Percentiles rank a stretch among this genome's conserved stretches.
These are phyloP conservation scores for Neopestalotiopsis sp. DNA, from an alignment of 2,329 filamentous ascomycete genomes.

Conservation along the genomic window DNA sequence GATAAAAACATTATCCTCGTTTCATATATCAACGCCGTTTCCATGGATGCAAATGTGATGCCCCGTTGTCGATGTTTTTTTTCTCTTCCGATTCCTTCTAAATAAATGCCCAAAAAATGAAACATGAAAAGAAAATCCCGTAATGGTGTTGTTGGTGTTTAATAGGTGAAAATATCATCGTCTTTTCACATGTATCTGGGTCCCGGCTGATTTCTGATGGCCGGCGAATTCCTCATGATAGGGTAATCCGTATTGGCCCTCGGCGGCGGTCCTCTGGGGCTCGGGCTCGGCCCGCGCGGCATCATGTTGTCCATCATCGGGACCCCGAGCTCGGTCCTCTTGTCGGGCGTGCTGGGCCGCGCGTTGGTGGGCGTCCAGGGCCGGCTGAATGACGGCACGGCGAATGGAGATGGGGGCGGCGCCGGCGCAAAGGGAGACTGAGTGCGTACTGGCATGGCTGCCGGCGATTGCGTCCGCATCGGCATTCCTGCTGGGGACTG, in stretches of 20 bases:
- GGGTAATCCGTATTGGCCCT: not conserved
- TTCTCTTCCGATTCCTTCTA: not conserved
- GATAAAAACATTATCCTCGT: too few relatives aligned
- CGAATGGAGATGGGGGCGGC: constrained; percentile 14
- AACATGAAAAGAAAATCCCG: too few relatives aligned
- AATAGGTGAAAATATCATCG: too few relatives aligned
- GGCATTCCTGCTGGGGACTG: not conserved
- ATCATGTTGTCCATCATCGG: not conserved
- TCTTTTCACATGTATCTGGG: constrained; percentile 17
- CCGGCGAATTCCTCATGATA: constrained; percentile 14
- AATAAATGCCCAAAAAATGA: too few relatives aligned
- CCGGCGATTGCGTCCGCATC: not conserved
- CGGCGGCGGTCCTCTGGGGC: constrained; percentile 6
- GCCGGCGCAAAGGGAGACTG: not conserved
- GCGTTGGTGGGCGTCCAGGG: constrained; percentile 20
- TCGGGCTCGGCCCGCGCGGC: constrained; percentile 5
- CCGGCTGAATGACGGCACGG: constrained; percentile 22
- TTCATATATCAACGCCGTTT: not conserved
- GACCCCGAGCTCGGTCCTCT: constrained; percentile 18
- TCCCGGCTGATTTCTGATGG: constrained; percentile 1
- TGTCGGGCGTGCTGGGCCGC: constrained; percentile 20
- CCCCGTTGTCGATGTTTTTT: not conserved
- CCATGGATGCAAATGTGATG: not conserved
- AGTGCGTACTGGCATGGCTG: not conserved
- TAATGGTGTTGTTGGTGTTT: too few relatives aligned